Evolutionary conservation across 164 flowering plant species (phyloP).

Genomic region (Liriodendron chinense): DNA sequence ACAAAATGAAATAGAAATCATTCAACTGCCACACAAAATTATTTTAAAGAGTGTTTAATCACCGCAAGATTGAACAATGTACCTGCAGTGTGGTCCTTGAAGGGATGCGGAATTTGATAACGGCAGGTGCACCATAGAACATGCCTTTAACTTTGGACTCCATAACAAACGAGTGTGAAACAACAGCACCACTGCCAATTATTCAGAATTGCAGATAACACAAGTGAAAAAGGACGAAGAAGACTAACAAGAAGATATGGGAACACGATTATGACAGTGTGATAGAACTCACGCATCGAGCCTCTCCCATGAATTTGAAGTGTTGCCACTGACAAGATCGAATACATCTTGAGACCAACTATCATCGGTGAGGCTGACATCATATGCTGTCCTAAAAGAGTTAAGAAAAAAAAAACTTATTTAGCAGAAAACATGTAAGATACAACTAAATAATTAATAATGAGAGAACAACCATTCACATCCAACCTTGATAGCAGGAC

Average conservation of each 20-base stretch:
- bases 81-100: constrained; percentile 84
- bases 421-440: no score
- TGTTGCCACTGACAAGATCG: constrained; percentile 65
- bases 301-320: constrained; percentile 82
- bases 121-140: constrained; percentile 73
- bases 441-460: no score
- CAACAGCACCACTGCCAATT: constrained; percentile 55
- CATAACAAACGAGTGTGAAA: constrained; percentile 81
- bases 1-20: no score
- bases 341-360: constrained; percentile 70
- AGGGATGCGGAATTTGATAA: constrained; percentile 79
- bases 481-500: no score
- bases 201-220: not conserved
- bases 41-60: no score
- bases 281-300: constrained; percentile 78
- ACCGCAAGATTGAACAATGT: no score
- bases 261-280: not conserved
- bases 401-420: not conserved
- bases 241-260: not conserved
- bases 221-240: not conserved
- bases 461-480: no score
- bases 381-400: constrained; percentile 78
- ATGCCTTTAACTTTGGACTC: constrained; percentile 63
- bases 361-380: constrained; percentile 74
- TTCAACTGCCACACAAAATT: no score